These are phyloP conservation scores for Pseudocercospora eumusae DNA, from an alignment of 2,329 filamentous ascomycete genomes.

Conservation along the genomic window DNA sequence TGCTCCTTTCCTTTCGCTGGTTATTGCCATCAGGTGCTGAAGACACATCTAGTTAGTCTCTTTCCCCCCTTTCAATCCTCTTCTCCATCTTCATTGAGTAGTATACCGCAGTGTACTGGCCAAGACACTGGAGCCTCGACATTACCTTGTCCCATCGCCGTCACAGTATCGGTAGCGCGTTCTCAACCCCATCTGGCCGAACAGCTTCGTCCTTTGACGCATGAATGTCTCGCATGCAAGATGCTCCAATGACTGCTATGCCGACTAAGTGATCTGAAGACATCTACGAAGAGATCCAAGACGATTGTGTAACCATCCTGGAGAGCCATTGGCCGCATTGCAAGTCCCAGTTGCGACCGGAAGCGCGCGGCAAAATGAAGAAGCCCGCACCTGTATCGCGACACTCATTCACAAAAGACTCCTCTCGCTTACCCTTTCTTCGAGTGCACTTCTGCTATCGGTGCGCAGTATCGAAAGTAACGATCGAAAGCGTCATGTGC, in stretches of 20 bases:
- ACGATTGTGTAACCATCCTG: neutral
- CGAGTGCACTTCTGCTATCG: too few species aligned
- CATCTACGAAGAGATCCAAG: neutral
- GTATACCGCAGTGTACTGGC: neutral
- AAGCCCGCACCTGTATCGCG: neutral
- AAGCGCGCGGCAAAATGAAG: neutral
- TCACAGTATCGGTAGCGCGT: neutral
- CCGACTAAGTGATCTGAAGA: neutral
- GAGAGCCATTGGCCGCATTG: neutral
- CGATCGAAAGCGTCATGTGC: neutral
- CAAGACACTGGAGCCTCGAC: neutral
- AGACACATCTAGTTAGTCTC: neutral
- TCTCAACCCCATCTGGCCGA: neutral
- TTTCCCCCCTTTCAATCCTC: neutral
- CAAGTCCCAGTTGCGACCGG: neutral
- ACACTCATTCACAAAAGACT: neutral
- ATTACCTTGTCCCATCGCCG: neutral
- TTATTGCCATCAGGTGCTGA: neutral
- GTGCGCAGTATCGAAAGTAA: neutral
- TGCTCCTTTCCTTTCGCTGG: neutral
- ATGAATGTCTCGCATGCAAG: neutral
- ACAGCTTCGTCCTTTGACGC: neutral
- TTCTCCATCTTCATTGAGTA: neutral
- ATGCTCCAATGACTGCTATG: neutral
- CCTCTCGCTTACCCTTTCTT: neutral